A percentile compares a stretch with the other conserved stretches of the same genome.
These are phyloP conservation scores for Aureobasidium mangrovei DNA, from an alignment of 2,329 filamentous ascomycete species.

Conservation along the genomic window DNA sequence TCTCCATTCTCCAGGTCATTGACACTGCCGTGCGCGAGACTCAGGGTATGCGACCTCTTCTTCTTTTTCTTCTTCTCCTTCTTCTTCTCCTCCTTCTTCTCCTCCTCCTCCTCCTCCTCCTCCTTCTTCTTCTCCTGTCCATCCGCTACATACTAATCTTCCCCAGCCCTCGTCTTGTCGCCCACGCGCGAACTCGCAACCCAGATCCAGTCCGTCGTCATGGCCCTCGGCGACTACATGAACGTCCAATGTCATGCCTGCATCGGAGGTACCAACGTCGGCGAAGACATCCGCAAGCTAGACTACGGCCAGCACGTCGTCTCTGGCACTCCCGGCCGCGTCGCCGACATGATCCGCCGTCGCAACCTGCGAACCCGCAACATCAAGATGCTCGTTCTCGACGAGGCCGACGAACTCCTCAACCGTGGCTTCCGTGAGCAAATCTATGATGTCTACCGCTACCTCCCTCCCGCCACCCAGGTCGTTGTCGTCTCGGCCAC, in stretches of 20 bases:
- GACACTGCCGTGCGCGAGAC: conserved; percentile 87
- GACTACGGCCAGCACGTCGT: conserved; percentile 98
- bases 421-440: conserved; percentile 96
- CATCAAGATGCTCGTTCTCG: conserved; percentile 71
- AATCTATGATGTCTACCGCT: conserved; percentile 98
- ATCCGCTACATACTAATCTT: background rate
- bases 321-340: conserved; percentile 91
- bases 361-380: conserved; percentile 63
- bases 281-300: conserved; percentile 94
- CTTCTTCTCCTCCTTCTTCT: background rate
- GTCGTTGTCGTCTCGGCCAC: conserved; percentile 98
- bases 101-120: background rate
- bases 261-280: conserved; percentile 95
- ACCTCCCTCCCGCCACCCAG: conserved; percentile 90
- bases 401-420: conserved; percentile 69
- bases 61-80: background rate
- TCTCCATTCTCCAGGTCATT: conserved; percentile 92
- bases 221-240: conserved; percentile 99
- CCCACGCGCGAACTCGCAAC: conserved; percentile 94
- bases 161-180: conserved; percentile 74
- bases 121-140: background rate
- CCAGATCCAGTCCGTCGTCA: conserved; percentile 96
- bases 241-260: conserved; percentile 98
- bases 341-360: conserved; percentile 74
- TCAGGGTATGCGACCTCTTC: conserved; percentile 44